Conservation (phyloP, 2,329 filamentous ascomycete genomes). For the Neospermospora avenae region DNA sequence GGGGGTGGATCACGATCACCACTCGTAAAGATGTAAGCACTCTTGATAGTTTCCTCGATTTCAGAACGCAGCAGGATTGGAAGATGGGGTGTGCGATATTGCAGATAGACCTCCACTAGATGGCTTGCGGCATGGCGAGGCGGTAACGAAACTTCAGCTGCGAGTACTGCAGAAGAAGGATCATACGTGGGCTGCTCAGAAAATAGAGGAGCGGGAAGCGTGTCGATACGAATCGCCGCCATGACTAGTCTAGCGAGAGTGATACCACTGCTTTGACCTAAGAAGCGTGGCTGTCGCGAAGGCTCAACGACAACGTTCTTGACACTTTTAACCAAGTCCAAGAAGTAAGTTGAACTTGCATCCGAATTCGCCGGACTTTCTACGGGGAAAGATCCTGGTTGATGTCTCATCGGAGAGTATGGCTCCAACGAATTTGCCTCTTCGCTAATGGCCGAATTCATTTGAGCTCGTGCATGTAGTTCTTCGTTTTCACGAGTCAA, state of each 20-base stretch:
- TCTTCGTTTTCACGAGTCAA: constrained; percentile 19
- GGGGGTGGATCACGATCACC: constrained; percentile 12
- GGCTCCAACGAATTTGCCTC: neutral
- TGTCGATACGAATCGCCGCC: constrained; percentile 27
- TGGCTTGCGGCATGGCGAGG: constrained; percentile 36
- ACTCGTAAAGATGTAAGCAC: constrained; percentile 26
- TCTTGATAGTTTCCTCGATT: constrained; percentile 30
- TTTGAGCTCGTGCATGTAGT: constrained; percentile 11
- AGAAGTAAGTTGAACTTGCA: neutral
- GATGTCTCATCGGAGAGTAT: no score
- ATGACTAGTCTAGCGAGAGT: constrained; percentile 37
- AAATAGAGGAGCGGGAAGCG: constrained; percentile 7
- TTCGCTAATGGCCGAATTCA: neutral
- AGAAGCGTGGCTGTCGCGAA: constrained; percentile 31
- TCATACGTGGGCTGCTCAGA: constrained; percentile 3
- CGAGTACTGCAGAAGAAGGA: constrained; percentile 10
- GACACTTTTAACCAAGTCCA: constrained; percentile 22
- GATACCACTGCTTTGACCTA: constrained; percentile 36
- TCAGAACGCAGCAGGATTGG: constrained; percentile 33
- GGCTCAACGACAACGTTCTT: constrained; percentile 8
- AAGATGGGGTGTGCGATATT: constrained; percentile 36
- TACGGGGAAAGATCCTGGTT: no score
- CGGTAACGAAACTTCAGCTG: constrained; percentile 30
- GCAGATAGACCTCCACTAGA: constrained; percentile 36
- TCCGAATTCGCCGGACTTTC: neutral